Evolutionary conservation across 805 yeast genomes (phyloP).

Genomic region (Candida andamanensis): DNA sequence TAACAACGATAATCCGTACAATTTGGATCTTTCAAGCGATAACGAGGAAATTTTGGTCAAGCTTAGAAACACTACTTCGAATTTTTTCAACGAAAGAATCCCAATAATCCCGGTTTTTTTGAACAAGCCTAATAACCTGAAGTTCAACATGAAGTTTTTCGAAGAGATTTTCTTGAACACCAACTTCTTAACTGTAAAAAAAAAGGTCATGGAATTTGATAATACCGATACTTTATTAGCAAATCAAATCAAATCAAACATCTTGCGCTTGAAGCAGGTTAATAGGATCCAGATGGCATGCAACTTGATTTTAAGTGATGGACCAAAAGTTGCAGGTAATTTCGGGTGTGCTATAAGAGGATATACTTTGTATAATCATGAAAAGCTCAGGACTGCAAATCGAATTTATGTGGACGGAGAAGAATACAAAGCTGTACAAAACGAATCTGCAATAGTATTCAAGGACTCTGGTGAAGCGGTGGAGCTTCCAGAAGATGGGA

Average conservation of each 20-base stretch:
- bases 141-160: slow-evolving; percentile 41
- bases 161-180: slow-evolving; percentile 54
- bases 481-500: slow-evolving; percentile 31
- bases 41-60: slow-evolving; percentile 36
- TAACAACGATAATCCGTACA: slow-evolving; percentile 65
- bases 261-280: slow-evolving; percentile 56
- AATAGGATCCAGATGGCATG: slow-evolving; percentile 60
- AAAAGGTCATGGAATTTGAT: not conserved
- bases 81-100: slow-evolving; percentile 50
- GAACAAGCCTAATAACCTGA: slow-evolving; percentile 20
- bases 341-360: slow-evolving; percentile 69
- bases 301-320: slow-evolving; percentile 52
- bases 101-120: slow-evolving; percentile 63
- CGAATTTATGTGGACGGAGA: slow-evolving; percentile 53
- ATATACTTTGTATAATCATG: slow-evolving; percentile 55
- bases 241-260: slow-evolving; percentile 39
- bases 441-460: slow-evolving; percentile 36
- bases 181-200: slow-evolving; percentile 25
- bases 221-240: slow-evolving; percentile 19
- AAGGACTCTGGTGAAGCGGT: slow-evolving; percentile 41
- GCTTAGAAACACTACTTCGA: slow-evolving; percentile 54
- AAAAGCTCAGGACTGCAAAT: slow-evolving; percentile 44
- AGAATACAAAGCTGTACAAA: slow-evolving; percentile 46
- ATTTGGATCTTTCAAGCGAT: slow-evolving; percentile 8
- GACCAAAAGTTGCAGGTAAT: slow-evolving; percentile 25